Percentiles rank a stretch among this genome's conserved stretches.
phyloP scores from a whole-genome alignment of 2,329 filamentous ascomycete species.

The Cadophora gregata region DNA sequence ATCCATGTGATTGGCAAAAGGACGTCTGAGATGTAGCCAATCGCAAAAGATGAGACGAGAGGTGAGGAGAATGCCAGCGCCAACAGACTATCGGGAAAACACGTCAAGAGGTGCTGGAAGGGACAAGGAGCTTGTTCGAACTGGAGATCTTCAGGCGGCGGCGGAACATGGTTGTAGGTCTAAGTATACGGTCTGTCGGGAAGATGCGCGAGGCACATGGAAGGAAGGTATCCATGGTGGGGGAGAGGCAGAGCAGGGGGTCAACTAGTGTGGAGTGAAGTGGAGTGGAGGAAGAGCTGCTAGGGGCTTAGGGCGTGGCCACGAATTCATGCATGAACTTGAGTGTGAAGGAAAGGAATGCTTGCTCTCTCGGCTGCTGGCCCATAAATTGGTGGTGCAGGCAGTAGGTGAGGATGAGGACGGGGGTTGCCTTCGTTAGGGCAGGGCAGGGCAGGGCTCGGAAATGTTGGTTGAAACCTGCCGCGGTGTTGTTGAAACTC shows the following conservation, averaged over 20 bases:
- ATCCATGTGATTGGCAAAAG: constrained; percentile 54
- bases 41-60: constrained; percentile 50
- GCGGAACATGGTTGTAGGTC: constrained; percentile 41
- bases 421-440: not conserved
- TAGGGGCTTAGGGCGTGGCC: constrained; percentile 38
- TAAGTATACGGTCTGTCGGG: constrained; percentile 42
- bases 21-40: constrained; percentile 44
- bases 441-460: constrained; percentile 28
- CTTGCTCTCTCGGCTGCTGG: constrained; percentile 35
- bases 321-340: constrained; percentile 47
- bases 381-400: constrained; percentile 24
- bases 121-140: constrained; percentile 43
- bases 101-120: constrained; percentile 41
- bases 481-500: constrained; percentile 43
- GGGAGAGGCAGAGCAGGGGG: constrained; percentile 38
- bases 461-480: constrained; percentile 42
- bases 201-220: constrained; percentile 45
- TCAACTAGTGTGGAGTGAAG: constrained; percentile 26
- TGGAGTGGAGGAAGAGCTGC: constrained; percentile 36
- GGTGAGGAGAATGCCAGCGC: constrained; percentile 35
- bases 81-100: constrained; percentile 38
- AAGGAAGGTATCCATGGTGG: constrained; percentile 41
- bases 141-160: constrained; percentile 41
- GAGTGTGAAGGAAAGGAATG: constrained; percentile 36
- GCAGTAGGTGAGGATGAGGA: not conserved